phyloP scores from a whole-genome alignment of 179 eudicot genomes.

The Beta corolliflora region DNA sequence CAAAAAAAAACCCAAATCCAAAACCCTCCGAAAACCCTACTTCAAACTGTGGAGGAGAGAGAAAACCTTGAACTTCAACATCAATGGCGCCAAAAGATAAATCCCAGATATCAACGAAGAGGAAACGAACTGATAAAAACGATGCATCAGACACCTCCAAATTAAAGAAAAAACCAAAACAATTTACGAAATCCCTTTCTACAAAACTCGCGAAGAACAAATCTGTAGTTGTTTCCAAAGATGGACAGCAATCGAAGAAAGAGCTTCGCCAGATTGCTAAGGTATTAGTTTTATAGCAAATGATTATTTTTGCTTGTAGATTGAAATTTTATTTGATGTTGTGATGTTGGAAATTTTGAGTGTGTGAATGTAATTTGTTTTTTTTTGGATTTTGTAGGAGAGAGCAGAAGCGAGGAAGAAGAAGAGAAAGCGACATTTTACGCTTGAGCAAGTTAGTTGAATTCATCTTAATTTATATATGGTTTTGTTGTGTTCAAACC shows the following conservation, averaged over 20 bases:
- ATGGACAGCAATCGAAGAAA: slow-evolving; percentile 20
- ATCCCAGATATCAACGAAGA: slow-evolving; percentile 40
- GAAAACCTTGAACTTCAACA: not conserved
- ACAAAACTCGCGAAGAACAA: slow-evolving; percentile 20
- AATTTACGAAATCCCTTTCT: slow-evolving; percentile 2
- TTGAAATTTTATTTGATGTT: not conserved
- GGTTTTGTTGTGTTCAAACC: not conserved
- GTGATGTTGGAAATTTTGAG: not conserved
- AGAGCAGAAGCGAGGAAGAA: slow-evolving; percentile 83
- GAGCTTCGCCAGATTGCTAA: slow-evolving; percentile 25
- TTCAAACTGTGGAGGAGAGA: not conserved
- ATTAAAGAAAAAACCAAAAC: slow-evolving; percentile 44
- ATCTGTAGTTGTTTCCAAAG: not conserved
- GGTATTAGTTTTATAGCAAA: slow-evolving; percentile 15
- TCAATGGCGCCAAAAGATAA: slow-evolving; percentile 37
- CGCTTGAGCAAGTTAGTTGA: slow-evolving; percentile 72
- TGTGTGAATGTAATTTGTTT: slow-evolving; percentile 9
- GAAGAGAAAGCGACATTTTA: slow-evolving; percentile 83
- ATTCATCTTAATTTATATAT: no score
- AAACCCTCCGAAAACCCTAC: slow-evolving; percentile 32
- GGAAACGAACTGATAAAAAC: slow-evolving; percentile 41
- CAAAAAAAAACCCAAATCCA: not conserved
- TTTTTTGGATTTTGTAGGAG: slow-evolving; percentile 53
- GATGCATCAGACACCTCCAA: slow-evolving; percentile 27
- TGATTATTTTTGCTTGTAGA: not conserved